Evolutionary conservation across 768 basidiomycete genomes (phyloP).

Genomic region (Amanita subjunquillea): DNA sequence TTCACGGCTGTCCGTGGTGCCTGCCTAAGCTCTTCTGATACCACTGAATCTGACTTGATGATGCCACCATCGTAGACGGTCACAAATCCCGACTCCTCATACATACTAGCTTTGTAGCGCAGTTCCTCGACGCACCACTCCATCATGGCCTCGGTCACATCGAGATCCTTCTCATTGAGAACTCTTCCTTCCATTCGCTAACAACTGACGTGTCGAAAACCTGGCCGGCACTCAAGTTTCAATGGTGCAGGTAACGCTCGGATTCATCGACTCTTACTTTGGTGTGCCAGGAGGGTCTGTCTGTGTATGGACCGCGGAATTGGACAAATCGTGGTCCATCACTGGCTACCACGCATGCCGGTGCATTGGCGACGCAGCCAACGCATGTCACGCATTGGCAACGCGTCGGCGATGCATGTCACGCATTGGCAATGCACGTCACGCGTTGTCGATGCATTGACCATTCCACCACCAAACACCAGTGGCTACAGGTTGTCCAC

Average conservation of each 20-base stretch:
- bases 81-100: slow-evolving; percentile 4
- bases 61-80: slow-evolving; percentile 9
- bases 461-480: too few relatives aligned
- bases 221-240: background rate
- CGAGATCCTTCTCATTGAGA: background rate
- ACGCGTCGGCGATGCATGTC: too few relatives aligned
- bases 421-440: too few relatives aligned
- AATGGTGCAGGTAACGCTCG: background rate
- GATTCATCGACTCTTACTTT: slow-evolving; percentile 13
- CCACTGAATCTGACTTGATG: slow-evolving; percentile 19
- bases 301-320: too few relatives aligned
- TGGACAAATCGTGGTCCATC: too few relatives aligned
- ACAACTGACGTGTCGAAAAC: background rate
- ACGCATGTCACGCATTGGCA: too few relatives aligned
- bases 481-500: too few relatives aligned
- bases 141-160: slow-evolving; percentile 9
- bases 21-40: slow-evolving; percentile 5
- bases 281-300: slow-evolving; percentile 22
- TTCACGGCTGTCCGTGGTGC: too few relatives aligned
- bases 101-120: slow-evolving; percentile 9
- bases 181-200: background rate
- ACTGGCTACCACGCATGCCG: too few relatives aligned
- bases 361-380: too few relatives aligned
- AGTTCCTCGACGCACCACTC: slow-evolving; percentile 13
- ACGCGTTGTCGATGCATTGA: too few relatives aligned